These are phyloP conservation scores for Pseudisothecium myosuroides DNA, from an alignment of 225 moss, liverwort and hornwort genomes.

Conservation along the genomic window DNA sequence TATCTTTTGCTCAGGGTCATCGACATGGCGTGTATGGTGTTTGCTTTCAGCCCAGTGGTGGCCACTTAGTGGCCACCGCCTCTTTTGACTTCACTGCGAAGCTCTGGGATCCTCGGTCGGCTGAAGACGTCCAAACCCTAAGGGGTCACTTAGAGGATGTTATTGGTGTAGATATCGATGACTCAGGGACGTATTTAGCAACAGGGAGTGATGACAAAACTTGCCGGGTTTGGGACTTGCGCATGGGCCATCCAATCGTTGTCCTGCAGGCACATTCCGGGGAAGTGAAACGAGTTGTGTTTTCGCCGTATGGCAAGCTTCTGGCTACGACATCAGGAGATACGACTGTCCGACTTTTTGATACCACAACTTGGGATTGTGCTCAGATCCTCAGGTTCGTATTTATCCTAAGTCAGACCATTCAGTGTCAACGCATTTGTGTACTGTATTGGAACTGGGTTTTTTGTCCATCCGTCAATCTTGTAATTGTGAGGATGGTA, in stretches of 20 bases:
- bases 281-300: constrained; percentile 92
- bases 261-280: constrained; percentile 81
- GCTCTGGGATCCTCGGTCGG: constrained; percentile 93
- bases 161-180: constrained; percentile 98
- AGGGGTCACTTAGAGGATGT: constrained; percentile 95
- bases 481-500: background rate
- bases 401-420: background rate
- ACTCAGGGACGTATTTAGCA: constrained; percentile 82
- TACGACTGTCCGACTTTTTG: constrained; percentile 88
- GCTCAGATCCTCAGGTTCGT: constrained; percentile 71
- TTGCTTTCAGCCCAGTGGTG: constrained; percentile 85
- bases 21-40: constrained; percentile 94
- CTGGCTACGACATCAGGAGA: constrained; percentile 96
- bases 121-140: constrained; percentile 90
- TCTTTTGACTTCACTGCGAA: constrained; percentile 99
- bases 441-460: background rate
- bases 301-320: constrained; percentile 90
- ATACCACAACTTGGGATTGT: constrained; percentile 78
- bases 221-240: constrained; percentile 94
- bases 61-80: constrained; percentile 91
- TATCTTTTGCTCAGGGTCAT: constrained; percentile 57
- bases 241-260: constrained; percentile 78
- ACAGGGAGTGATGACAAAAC: constrained; percentile 99
- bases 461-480: background rate
- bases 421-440: background rate